A percentile compares a stretch with the other conserved stretches of the same genome.
Evolutionary conservation across 768 basidiomycete species (phyloP).

Genomic region (Suillus fuscotomentosus): DNA sequence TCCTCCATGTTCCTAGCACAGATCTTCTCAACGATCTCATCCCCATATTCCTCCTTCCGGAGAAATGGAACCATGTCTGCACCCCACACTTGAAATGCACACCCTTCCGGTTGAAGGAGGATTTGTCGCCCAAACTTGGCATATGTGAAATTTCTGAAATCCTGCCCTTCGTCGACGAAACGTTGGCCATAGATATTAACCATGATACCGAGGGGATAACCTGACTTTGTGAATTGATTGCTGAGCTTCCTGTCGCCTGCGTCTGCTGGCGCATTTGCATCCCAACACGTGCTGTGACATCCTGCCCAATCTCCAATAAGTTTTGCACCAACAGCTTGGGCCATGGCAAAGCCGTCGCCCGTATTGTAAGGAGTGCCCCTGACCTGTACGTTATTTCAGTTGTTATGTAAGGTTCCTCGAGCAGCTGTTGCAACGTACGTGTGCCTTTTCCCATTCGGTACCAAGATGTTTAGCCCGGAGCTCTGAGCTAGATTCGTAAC

Average conservation of each 20-base stretch:
- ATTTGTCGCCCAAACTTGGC: constrained; percentile 66
- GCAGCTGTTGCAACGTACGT: constrained; percentile 32
- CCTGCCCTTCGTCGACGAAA: constrained; percentile 72
- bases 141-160: constrained; percentile 74
- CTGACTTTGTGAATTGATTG: constrained; percentile 74
- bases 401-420: not conserved
- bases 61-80: constrained; percentile 40
- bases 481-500: constrained; percentile 58
- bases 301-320: constrained; percentile 65
- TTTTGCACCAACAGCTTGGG: constrained; percentile 47
- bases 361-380: constrained; percentile 71
- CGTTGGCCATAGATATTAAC: constrained; percentile 54
- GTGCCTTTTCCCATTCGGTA: constrained; percentile 55
- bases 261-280: constrained; percentile 53
- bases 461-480: constrained; percentile 57
- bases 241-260: constrained; percentile 56
- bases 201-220: constrained; percentile 73
- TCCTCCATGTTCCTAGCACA: constrained; percentile 45
- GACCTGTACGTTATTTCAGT: constrained; percentile 37
- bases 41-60: constrained; percentile 65
- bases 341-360: constrained; percentile 63
- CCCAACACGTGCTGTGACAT: constrained; percentile 77
- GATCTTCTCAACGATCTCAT: constrained; percentile 57
- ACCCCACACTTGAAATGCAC: constrained; percentile 69
- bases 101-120: constrained; percentile 54